These are phyloP conservation scores for Ramaria sp. DNA, from an alignment of 768 basidiomycete genomes.

Conservation along the genomic window DNA sequence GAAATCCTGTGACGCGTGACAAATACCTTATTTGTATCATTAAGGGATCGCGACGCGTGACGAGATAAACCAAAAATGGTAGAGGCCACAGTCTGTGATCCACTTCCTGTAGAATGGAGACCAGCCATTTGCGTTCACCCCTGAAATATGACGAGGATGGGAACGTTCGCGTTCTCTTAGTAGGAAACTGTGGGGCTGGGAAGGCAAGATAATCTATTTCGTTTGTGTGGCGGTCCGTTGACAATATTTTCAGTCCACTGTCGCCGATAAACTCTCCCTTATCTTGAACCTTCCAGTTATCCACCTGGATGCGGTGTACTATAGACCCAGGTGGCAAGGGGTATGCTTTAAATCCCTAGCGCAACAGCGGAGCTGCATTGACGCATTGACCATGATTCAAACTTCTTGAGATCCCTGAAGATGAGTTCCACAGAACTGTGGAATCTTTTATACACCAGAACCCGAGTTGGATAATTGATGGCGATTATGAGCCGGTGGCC, in stretches of 20 bases:
- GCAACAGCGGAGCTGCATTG: too few relatives aligned
- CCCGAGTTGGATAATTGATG: conserved; percentile 6
- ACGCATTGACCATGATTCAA: not conserved
- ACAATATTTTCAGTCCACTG: not conserved
- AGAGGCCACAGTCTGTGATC: too few relatives aligned
- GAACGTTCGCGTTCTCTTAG: conserved; percentile 6
- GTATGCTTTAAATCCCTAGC: not conserved
- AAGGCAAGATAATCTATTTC: conserved; percentile 1
- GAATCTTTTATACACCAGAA: not conserved
- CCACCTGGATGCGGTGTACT: conserved; percentile 1
- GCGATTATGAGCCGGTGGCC: not conserved
- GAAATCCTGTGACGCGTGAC: too few relatives aligned
- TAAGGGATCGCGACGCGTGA: too few relatives aligned
- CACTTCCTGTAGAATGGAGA: not conserved
- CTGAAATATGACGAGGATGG: conserved; percentile 1
- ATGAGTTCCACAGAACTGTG: not conserved
- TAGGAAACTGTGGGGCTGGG: conserved; percentile 8
- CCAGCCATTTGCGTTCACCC: not conserved
- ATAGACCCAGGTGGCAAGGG: not conserved
- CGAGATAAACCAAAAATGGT: too few relatives aligned
- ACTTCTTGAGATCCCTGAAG: not conserved
- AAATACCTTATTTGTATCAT: too few relatives aligned
- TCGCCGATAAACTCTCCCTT: not conserved
- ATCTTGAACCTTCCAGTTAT: not conserved
- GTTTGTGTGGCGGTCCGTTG: not conserved